Base-by-base conservation (phyloP, 2,329 filamentous ascomycete genomes). In the Magnaporthiopsis poae region DNA sequence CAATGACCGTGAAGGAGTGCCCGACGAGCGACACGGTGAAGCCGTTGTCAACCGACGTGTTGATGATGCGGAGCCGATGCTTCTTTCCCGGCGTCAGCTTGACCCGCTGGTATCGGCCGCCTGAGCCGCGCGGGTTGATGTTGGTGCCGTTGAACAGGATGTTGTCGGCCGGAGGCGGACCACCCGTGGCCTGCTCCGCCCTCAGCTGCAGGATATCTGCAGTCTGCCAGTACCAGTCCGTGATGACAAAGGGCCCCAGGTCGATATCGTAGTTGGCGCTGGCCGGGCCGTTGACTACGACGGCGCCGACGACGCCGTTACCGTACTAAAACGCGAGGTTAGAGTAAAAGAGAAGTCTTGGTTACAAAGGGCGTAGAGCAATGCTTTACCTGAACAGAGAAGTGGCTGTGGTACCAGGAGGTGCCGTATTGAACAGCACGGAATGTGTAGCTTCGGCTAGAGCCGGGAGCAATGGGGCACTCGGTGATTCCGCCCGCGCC, bases 181-280 rank as follows among this genome's bases (percentile, higher is more conserved):
- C 61, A 1, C 70, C 71, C 60, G 71, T 71, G 60, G 61, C 52
- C 52, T 66, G 65, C 60, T 66, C 59, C 1, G 64, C 71, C 12
- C 68, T 68, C 2, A 70, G 64, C 52, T 69, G 67, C 31, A 75
- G 66, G 7, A 68, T 69, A 67, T 76, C 74, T 8, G 65, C 65
- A 27, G 65, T 66, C 60, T 66, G 46, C 21, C 56, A 77, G 72
- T 82, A 83, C 77, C 80, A 85, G 71, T 86, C 84, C 13, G 76
- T 80, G 31, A 86, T 74, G 12, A 79, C 75, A 7, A 82, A 75
- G 3, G 78, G 72, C 15, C 84, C 84, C 0, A 85, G 76, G 69
- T 86, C 84, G 60, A 81, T 75, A 66, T 86, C 84, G 70, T 83
- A 84, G 70, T 82, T 77, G 60, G 78, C 77, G 8, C 78, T 76